Conservation (phyloP, 306 rosid species). For the Ziziphus jujuba region DNA sequence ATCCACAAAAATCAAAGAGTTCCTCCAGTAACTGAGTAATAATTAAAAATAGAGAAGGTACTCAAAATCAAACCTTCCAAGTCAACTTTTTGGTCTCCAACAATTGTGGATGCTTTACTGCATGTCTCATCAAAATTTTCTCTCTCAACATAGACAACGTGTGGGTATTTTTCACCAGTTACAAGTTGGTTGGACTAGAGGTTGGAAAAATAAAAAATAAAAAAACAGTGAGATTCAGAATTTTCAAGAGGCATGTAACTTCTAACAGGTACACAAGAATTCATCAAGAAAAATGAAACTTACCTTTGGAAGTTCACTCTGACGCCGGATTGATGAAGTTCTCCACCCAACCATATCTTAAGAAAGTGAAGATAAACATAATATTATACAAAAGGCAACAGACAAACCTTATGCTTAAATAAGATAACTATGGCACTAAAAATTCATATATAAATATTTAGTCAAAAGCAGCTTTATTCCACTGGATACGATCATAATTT, state of each 20-base stretch:
- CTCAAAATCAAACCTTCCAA: slow-evolving; percentile 59
- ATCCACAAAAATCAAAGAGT: neutral
- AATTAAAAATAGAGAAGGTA: neutral
- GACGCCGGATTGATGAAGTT: slow-evolving; percentile 96
- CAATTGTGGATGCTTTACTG: slow-evolving; percentile 31
- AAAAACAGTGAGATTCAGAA: slow-evolving; percentile 11
- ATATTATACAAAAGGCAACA: neutral
- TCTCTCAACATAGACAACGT: slow-evolving; percentile 60
- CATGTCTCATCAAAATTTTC: slow-evolving; percentile 31
- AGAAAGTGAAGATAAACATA: slow-evolving; percentile 50
- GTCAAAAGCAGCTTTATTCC: slow-evolving; percentile 7
- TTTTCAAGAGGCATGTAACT: slow-evolving; percentile 12
- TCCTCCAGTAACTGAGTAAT: neutral
- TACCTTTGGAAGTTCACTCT: slow-evolving; percentile 93
- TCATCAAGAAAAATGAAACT: slow-evolving; percentile 17
- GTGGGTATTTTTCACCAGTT: slow-evolving; percentile 69
- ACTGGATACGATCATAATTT: slow-evolving; percentile 88
- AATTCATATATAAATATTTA: no score
- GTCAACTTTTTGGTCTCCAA: slow-evolving; percentile 43
- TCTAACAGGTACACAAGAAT: slow-evolving; percentile 15
- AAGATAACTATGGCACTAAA: neutral
- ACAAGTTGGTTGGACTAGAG: slow-evolving; percentile 65
- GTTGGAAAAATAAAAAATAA: slow-evolving; percentile 27
- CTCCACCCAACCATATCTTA: slow-evolving; percentile 99
- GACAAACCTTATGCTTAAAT: neutral